phyloP scores from a whole-genome alignment of 495 filamentous ascomycete species.

The Podospora pseudopauciseta region DNA sequence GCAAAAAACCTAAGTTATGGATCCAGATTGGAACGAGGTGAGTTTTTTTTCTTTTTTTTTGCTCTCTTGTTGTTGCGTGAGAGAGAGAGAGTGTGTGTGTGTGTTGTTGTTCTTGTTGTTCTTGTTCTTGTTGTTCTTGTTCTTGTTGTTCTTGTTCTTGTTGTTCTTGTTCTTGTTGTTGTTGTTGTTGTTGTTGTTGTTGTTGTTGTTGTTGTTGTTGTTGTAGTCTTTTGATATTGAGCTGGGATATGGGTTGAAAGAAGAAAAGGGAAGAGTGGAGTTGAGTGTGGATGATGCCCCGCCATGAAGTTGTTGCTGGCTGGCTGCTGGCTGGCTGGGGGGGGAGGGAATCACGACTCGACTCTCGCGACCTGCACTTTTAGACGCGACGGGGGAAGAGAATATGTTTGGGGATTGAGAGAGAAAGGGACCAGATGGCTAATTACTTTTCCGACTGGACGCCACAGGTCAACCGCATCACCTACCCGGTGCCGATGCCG shows the following conservation, averaged over 20 bases:
- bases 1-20: slow-evolving; percentile 34
- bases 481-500: slow-evolving; percentile 65
- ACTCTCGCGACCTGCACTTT: no score
- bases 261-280: neutral
- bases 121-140: neutral
- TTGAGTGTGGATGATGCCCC: no score
- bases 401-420: neutral
- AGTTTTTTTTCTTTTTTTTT: slow-evolving; percentile 16
- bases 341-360: no score
- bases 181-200: no score
- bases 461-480: slow-evolving; percentile 64
- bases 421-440: neutral
- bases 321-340: no score
- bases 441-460: neutral
- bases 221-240: neutral
- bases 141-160: neutral
- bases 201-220: neutral
- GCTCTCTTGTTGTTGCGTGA: neutral
- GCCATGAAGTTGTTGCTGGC: no score
- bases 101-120: neutral
- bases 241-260: slow-evolving; percentile 6
- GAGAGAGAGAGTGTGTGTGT: no score
- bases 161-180: no score
- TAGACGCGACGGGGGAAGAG: neutral
- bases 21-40: slow-evolving; percentile 63